phyloP scores from a whole-genome alignment of 106 monocot genomes.

The Agapanthus africanus region DNA sequence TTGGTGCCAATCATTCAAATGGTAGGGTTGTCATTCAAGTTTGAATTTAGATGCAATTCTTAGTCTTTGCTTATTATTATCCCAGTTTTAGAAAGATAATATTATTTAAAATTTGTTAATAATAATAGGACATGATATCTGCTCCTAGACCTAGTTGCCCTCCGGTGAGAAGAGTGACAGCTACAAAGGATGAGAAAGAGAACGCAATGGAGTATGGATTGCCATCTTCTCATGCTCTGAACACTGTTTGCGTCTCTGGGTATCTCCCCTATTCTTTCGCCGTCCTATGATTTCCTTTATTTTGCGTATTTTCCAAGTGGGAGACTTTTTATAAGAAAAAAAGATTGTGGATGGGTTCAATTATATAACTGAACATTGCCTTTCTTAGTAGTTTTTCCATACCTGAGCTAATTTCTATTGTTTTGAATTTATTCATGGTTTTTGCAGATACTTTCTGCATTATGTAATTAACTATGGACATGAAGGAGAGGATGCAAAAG shows the following conservation, averaged over 20 bases:
- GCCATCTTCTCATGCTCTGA: too few relatives aligned
- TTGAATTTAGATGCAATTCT: too few relatives aligned
- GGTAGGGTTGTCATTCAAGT: too few relatives aligned
- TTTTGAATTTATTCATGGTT: conserved; percentile 1
- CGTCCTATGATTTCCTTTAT: too few relatives aligned
- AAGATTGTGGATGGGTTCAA: too few relatives aligned
- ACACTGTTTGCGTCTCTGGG: conserved; percentile 78
- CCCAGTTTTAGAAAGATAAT: neutral
- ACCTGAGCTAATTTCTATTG: too few relatives aligned
- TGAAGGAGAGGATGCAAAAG: conserved; percentile 15
- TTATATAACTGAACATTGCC: too few relatives aligned
- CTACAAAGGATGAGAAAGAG: conserved; percentile 64
- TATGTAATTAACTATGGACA: conserved; percentile 30
- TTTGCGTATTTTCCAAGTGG: too few relatives aligned
- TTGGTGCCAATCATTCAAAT: too few relatives aligned
- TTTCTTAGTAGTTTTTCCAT: too few relatives aligned
- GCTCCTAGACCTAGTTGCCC: conserved; percentile 83
- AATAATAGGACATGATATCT: conserved; percentile 71
- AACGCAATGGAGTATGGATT: conserved; percentile 87
- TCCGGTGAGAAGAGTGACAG: conserved; percentile 70
- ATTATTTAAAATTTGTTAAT: neutral
- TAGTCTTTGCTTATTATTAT: neutral
- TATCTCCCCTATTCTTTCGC: conserved; percentile 17
- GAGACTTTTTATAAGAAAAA: too few relatives aligned
- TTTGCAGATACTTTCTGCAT: conserved; percentile 58